Base-by-base conservation (phyloP, 371 early-diverging fungal genomes). In the Fennellomyces sp. region DNA sequence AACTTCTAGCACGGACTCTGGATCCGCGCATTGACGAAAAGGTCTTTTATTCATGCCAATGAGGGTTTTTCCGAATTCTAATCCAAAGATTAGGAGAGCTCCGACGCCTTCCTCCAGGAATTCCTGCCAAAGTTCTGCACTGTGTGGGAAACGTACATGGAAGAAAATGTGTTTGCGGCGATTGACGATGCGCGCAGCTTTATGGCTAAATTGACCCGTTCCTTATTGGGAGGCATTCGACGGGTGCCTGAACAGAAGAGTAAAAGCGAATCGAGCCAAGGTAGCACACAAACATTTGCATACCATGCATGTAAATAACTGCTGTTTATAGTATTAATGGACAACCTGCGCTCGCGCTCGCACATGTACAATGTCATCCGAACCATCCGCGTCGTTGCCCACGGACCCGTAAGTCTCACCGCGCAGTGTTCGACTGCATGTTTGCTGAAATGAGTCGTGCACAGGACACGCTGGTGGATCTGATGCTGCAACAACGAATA, bases 401-500 rank as follows among this genome's bases (percentile, higher is more conserved):
- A 68, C 61, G 82, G 80, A 12, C 78, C 78, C 2, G 82, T 80
- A 63, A 52, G 72, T 72, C 27, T 8, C 25, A 45, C 4, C 50
- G 17, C 7, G 35, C 12, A 11, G 12, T 36, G 17, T 0, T 45
- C 5, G 23, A 3, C 17, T 45, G 35, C 21, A 52, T 19, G 1
- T 15, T 33, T 15, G 35, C 31, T 23, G 21, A 33, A 19, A 17
- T 26, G 58, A 2, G 29, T 23, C 39, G 0, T 21, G 17, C 23
- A 17, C 27, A 76, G 78, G 68, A 70, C 35, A 26, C 61, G 10
- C 47, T 75, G 48, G 58, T 76, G 23, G 61, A 68, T 23, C 52
- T 74, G 7, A 68, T 80, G 68, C 51, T 72, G n/a, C 76, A 78
- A 42, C 78, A 80, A 39, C 59, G 75, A 31, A 74, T 82, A 54